A percentile compares a stretch with the other conserved stretches of the same genome.
Evolutionary conservation across 352 stramenopile species (phyloP).

Genomic region (Phytophthora tubulina): DNA sequence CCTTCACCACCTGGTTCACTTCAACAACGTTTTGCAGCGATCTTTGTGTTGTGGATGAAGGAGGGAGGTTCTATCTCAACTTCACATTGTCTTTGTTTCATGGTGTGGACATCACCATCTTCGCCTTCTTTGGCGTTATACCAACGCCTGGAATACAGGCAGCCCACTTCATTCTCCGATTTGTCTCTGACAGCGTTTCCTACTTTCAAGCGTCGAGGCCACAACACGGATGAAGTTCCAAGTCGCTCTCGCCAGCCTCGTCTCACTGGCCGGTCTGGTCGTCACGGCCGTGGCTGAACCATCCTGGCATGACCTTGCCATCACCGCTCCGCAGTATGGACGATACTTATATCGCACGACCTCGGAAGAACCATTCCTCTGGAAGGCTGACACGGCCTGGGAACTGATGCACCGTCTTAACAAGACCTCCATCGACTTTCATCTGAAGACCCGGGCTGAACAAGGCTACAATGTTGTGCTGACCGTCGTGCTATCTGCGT

Average conservation of each 20-base stretch:
- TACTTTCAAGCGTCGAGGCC: too few relatives aligned
- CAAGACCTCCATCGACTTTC: slow-evolving; percentile 45
- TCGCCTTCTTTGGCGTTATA: neutral
- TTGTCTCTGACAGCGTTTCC: neutral
- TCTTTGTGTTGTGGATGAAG: neutral
- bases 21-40: neutral
- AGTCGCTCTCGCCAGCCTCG: neutral
- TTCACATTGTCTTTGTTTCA: too few relatives aligned
- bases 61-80: neutral
- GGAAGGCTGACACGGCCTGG: slow-evolving; percentile 40
- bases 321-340: slow-evolving; percentile 24
- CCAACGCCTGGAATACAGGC: neutral
- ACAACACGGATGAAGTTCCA: slow-evolving; percentile 14
- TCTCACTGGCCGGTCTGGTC: neutral
- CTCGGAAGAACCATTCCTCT: slow-evolving; percentile 33
- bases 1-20: neutral
- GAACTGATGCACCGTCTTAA: slow-evolving; percentile 38
- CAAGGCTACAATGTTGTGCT: slow-evolving; percentile 39
- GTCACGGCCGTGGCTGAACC: slow-evolving; percentile 8
- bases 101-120: neutral
- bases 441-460: slow-evolving; percentile 32
- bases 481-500: slow-evolving; percentile 24
- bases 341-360: slow-evolving; percentile 31
- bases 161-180: neutral
- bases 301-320: slow-evolving; percentile 33